These are phyloP conservation scores for Vigna trinervia DNA, from an alignment of 306 rosid genomes.

Conservation along the genomic window DNA sequence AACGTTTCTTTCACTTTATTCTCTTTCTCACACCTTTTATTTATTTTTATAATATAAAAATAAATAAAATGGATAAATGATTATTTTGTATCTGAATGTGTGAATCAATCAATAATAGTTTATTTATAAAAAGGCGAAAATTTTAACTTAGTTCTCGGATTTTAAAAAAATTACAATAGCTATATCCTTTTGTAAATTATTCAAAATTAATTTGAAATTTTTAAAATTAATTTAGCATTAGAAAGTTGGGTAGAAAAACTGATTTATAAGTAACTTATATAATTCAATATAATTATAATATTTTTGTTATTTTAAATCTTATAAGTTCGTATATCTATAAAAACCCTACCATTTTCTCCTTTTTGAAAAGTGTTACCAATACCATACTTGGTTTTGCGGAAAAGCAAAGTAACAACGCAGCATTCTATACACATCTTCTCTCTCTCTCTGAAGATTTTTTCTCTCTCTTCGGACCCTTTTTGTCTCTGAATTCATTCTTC, in stretches of 20 bases:
- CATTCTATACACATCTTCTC: not conserved
- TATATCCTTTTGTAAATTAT: too few species aligned
- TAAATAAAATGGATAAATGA: not conserved
- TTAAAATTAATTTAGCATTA: too few species aligned
- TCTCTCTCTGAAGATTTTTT: not conserved
- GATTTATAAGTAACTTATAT: too few species aligned
- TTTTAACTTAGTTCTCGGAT: too few species aligned
- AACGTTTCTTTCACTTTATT: not conserved
- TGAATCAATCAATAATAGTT: too few species aligned
- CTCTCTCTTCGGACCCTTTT: conserved; percentile 35
- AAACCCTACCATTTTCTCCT: not conserved
- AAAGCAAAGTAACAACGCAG: conserved; percentile 30
- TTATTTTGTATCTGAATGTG: too few species aligned
- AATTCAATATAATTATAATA: too few species aligned
- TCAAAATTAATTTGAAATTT: too few species aligned
- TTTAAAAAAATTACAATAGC: too few species aligned
- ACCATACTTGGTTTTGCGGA: conserved; percentile 54
- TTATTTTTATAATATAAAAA: not conserved
- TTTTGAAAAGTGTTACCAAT: not conserved
- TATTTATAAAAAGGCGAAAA: too few species aligned
- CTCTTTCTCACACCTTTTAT: not conserved
- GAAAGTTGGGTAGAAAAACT: too few species aligned
- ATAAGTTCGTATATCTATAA: not conserved
- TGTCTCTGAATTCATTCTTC: conserved; percentile 3
- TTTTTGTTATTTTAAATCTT: too few species aligned